Conservation (phyloP, 2,329 filamentous ascomycete species). For the Torrubiellomyces zombiae region DNA sequence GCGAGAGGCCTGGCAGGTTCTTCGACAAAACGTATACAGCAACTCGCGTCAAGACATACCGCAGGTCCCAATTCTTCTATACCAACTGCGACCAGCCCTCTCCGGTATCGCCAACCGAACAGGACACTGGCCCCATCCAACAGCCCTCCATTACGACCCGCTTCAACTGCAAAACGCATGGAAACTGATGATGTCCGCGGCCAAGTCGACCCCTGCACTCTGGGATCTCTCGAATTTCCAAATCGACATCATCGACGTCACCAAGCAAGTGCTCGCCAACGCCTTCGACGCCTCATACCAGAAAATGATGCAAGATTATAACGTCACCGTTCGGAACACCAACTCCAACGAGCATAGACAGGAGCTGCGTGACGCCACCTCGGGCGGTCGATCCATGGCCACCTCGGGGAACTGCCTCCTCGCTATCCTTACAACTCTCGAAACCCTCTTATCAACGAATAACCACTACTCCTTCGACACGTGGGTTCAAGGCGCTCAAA, state of each 20-base stretch:
- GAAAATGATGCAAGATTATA: slow-evolving; percentile 16
- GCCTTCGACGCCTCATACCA: slow-evolving; percentile 23
- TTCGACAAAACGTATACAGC: slow-evolving; percentile 29
- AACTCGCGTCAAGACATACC: slow-evolving; percentile 25
- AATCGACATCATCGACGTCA: slow-evolving; percentile 31
- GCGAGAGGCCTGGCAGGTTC: slow-evolving; percentile 27
- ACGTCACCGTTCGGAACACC: slow-evolving; percentile 10
- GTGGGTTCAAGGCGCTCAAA: slow-evolving; percentile 23
- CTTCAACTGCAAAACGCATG: slow-evolving; percentile 19
- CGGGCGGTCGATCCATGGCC: slow-evolving; percentile 1
- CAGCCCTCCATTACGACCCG: slow-evolving; percentile 24
- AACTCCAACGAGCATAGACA: no score
- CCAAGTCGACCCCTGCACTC: slow-evolving; percentile 13
- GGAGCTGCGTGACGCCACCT: slow-evolving; percentile 8
- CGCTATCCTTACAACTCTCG: slow-evolving; percentile 19
- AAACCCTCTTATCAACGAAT: slow-evolving; percentile 23
- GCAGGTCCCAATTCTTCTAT: slow-evolving; percentile 26
- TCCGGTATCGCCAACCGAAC: slow-evolving; percentile 21
- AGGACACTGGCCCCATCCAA: slow-evolving; percentile 20
- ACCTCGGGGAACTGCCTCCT: slow-evolving; percentile 15
- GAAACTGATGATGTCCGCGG: slow-evolving; percentile 20
- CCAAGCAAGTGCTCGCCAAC: slow-evolving; percentile 30
- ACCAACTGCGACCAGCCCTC: slow-evolving; percentile 26
- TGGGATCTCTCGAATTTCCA: slow-evolving; percentile 24
- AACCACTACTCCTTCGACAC: slow-evolving; percentile 22